Conservation (phyloP, 352 stramenopile species). For the Phytopythium mirpurense region DNA sequence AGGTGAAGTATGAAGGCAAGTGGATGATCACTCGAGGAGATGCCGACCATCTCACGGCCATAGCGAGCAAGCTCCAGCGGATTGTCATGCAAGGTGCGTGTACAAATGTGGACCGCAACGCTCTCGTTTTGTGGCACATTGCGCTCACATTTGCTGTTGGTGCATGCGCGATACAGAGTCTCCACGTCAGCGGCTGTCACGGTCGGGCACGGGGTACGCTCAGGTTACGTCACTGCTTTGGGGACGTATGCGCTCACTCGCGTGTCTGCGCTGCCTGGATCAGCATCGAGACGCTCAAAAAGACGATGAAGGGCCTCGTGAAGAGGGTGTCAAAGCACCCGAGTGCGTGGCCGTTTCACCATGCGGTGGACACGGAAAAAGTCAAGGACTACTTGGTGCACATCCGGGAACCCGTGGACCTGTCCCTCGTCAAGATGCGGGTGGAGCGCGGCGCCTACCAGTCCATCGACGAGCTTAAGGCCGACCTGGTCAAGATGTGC, state of each 20-base stretch:
- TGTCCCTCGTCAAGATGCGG: slow-evolving; percentile 77
- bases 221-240: background rate
- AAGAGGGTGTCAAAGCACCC: slow-evolving; percentile 91
- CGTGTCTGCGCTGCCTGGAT: background rate
- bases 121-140: background rate
- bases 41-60: background rate
- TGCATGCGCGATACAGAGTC: background rate
- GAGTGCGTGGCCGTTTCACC: slow-evolving; percentile 96
- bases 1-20: too few species aligned
- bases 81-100: background rate
- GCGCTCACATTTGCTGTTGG: background rate
- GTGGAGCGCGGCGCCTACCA: slow-evolving; percentile 86
- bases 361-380: slow-evolving; percentile 93
- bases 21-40: background rate
- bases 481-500: slow-evolving; percentile 95
- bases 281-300: slow-evolving; percentile 30
- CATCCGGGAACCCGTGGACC: slow-evolving; percentile 93
- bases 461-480: slow-evolving; percentile 87
- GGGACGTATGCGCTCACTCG: background rate
- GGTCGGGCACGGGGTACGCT: background rate
- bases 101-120: background rate
- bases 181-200: background rate
- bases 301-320: slow-evolving; percentile 79
- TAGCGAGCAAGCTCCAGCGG: background rate
- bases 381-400: slow-evolving; percentile 97